Percentiles rank a stretch among this genome's conserved stretches.
phyloP scores from a whole-genome alignment of 2,329 filamentous ascomycete species.

The Beauveria sp. region DNA sequence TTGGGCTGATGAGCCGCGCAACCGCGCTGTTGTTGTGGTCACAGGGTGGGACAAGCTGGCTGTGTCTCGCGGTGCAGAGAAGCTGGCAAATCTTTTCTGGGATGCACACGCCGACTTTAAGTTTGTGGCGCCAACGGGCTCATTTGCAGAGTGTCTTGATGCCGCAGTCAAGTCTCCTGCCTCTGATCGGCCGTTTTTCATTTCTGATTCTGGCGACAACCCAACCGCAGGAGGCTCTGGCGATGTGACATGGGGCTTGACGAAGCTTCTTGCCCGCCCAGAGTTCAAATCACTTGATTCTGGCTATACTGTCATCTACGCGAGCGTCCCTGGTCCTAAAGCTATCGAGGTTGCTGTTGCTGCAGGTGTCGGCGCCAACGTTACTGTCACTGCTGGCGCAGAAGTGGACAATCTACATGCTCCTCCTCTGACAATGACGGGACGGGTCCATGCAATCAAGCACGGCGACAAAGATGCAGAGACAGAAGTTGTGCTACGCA shows the following conservation, averaged over 20 bases:
- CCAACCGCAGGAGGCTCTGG: constrained; percentile 47
- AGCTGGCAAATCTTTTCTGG: constrained; percentile 41
- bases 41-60: constrained; percentile 40
- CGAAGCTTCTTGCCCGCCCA: constrained; percentile 33
- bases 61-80: constrained; percentile 33
- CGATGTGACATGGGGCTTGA: constrained; percentile 45
- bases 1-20: constrained; percentile 47
- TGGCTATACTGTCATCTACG: constrained; percentile 40
- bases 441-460: constrained; percentile 40
- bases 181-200: constrained; percentile 38
- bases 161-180: constrained; percentile 29
- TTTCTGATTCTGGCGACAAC: constrained; percentile 49
- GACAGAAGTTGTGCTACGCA: constrained; percentile 40
- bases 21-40: constrained; percentile 40
- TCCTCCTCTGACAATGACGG: constrained; percentile 42
- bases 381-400: constrained; percentile 44
- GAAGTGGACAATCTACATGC: constrained; percentile 40
- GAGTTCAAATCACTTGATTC: constrained; percentile 31
- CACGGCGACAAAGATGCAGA: constrained; percentile 40
- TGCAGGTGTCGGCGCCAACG: constrained; percentile 36
- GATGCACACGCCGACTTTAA: constrained; percentile 35
- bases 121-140: constrained; percentile 45
- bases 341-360: constrained; percentile 33
- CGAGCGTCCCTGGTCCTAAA: constrained; percentile 40
- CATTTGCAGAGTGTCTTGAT: constrained; percentile 39